phyloP scores from a whole-genome alignment of 768 basidiomycete species.

The Auriscalpium vulgare region DNA sequence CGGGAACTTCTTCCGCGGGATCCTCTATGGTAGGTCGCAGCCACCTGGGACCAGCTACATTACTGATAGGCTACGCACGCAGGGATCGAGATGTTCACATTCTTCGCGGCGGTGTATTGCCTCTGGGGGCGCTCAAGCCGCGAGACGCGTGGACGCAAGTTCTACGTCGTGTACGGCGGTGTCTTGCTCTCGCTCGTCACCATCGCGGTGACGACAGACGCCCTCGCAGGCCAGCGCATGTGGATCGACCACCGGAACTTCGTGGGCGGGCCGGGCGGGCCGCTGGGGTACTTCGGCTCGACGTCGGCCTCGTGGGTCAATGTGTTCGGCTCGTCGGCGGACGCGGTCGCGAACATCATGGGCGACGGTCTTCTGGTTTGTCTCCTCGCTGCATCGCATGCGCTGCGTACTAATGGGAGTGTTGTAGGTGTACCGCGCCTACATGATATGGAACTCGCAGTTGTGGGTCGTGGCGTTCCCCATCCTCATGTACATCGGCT shows the following conservation, averaged over 20 bases:
- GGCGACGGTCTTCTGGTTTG: slow-evolving; percentile 22
- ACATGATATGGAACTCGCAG: slow-evolving; percentile 20
- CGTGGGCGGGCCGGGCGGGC: slow-evolving; percentile 23
- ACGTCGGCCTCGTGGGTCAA: slow-evolving; percentile 18
- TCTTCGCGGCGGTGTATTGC: slow-evolving; percentile 2
- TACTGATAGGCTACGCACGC: not conserved
- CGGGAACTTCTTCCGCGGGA: slow-evolving; percentile 3
- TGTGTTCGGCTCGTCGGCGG: slow-evolving; percentile 18
- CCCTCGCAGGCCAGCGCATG: slow-evolving; percentile 22
- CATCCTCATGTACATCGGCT: slow-evolving; percentile 15
- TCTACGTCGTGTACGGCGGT: slow-evolving; percentile 18
- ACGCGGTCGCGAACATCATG: slow-evolving; percentile 17
- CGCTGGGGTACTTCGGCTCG: slow-evolving; percentile 14
- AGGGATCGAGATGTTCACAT: slow-evolving; percentile 3
- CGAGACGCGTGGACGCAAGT: slow-evolving; percentile 7
- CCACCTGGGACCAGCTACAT: not conserved
- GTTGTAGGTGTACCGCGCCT: slow-evolving; percentile 18
- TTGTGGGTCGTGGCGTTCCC: slow-evolving; percentile 17
- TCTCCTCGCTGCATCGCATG: not conserved
- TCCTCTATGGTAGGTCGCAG: slow-evolving; percentile 3
- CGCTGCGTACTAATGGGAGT: not conserved
- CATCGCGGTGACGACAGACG: slow-evolving; percentile 19
- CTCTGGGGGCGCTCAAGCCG: not conserved
- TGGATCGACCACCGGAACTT: slow-evolving; percentile 19
- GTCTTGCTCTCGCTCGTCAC: slow-evolving; percentile 22